Percentiles rank a stretch among this genome's conserved stretches.
phyloP scores from a whole-genome alignment of 345 rosid species.

The Hibiscus trionum region DNA sequence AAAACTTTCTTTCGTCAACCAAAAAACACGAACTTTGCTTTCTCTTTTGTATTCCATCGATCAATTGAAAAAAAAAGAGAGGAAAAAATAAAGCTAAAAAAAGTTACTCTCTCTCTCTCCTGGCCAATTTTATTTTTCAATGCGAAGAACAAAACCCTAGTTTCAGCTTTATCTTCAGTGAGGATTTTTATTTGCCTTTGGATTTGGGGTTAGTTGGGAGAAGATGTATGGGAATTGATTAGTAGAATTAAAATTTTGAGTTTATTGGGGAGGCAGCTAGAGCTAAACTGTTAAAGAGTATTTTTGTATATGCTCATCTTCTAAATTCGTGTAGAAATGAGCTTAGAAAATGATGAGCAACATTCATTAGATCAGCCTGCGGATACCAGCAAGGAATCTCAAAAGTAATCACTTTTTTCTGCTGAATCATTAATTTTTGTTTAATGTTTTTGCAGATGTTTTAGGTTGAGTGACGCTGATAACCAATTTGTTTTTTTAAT shows the following conservation, averaged over 20 bases:
- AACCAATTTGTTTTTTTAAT: constrained; percentile 11
- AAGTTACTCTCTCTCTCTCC: too few relatives aligned
- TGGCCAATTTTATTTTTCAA: too few relatives aligned
- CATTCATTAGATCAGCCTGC: constrained; percentile 28
- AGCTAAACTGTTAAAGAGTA: background rate
- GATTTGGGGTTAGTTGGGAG: background rate
- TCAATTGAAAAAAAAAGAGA: too few relatives aligned
- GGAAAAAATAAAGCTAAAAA: too few relatives aligned
- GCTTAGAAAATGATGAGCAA: constrained; percentile 42
- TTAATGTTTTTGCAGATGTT: background rate
- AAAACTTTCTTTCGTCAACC: too few relatives aligned
- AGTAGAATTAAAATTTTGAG: constrained; percentile 3
- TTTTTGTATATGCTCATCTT: background rate
- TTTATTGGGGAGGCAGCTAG: background rate
- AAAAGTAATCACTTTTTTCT: constrained; percentile 28
- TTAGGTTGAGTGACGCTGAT: background rate
- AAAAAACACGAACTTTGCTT: too few relatives aligned
- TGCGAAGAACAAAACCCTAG: too few relatives aligned
- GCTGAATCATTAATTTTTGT: background rate
- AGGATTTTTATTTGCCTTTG: too few relatives aligned
- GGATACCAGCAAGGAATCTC: constrained; percentile 25
- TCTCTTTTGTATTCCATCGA: too few relatives aligned
- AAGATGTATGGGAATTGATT: background rate
- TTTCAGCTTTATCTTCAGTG: too few relatives aligned
- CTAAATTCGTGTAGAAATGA: constrained; percentile 41